Evolutionary conservation across 805 yeast genomes (phyloP).

Genomic region (Myxozyma vanderwaltii): DNA sequence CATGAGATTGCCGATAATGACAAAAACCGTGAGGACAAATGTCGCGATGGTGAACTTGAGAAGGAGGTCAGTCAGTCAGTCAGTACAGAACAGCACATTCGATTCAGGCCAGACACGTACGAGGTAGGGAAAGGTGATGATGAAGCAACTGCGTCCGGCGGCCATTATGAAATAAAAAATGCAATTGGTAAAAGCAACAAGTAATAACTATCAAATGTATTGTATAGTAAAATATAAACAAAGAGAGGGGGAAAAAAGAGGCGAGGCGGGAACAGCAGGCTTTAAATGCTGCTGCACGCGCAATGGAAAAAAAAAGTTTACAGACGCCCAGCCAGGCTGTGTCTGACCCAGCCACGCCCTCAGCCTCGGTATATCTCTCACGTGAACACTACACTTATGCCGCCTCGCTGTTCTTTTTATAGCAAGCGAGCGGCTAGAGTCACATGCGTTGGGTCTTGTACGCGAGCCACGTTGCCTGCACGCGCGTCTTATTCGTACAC

Average conservation of each 20-base stretch:
- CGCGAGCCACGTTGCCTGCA: no score
- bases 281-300: no score
- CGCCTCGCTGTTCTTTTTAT: no score
- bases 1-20: constrained; percentile 56
- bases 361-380: no score
- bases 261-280: not conserved
- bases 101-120: not conserved
- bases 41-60: constrained; percentile 45
- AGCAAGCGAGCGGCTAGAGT: no score
- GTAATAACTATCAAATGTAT: no score
- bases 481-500: no score
- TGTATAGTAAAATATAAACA: not conserved
- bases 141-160: constrained; percentile 40
- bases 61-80: not conserved
- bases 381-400: no score
- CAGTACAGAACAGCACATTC: not conserved
- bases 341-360: no score
- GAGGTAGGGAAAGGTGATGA: constrained; percentile 42
- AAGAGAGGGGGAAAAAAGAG: not conserved
- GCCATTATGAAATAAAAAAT: constrained; percentile 27
- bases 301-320: no score
- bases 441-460: no score
- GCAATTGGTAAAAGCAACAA: not conserved
- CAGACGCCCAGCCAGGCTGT: no score
- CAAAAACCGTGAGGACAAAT: constrained; percentile 51